A percentile compares a stretch with the other conserved stretches of the same genome.
These are phyloP conservation scores for Trichophyton rubrum DNA, from an alignment of 2,329 filamentous ascomycete species.

Conservation along the genomic window DNA sequence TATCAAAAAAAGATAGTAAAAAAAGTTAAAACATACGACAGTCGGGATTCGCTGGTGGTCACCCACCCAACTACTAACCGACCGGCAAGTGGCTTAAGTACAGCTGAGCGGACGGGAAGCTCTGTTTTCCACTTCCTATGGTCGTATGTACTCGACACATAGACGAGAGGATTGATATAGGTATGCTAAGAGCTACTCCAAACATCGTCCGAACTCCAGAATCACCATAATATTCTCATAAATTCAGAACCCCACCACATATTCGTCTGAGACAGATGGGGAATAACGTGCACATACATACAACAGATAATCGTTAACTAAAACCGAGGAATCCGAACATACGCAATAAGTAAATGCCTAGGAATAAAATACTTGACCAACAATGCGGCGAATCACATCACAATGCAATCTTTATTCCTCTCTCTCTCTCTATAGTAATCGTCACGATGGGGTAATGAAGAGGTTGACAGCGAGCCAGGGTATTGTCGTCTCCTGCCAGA, in stretches of 20 bases:
- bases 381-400: background rate
- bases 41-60: background rate
- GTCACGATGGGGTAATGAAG: constrained; percentile 10
- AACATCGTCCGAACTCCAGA: too few species aligned
- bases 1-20: background rate
- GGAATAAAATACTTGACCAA: background rate
- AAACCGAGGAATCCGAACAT: background rate
- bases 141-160: too few species aligned
- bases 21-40: background rate
- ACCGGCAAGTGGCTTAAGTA: background rate
- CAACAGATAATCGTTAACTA: background rate
- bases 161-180: too few species aligned
- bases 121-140: too few species aligned
- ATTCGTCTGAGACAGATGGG: background rate
- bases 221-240: background rate
- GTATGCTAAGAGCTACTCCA: background rate
- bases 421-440: constrained; percentile 17
- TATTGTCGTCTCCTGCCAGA: constrained; percentile 12
- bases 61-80: background rate
- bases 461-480: constrained; percentile 7
- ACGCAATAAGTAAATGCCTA: background rate
- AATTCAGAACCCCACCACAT: background rate
- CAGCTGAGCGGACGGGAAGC: too few species aligned
- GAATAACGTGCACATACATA: background rate
- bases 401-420: constrained; percentile 6